Conservation (phyloP, 495 filamentous ascomycete species). For the Daldinia grandis region DNA sequence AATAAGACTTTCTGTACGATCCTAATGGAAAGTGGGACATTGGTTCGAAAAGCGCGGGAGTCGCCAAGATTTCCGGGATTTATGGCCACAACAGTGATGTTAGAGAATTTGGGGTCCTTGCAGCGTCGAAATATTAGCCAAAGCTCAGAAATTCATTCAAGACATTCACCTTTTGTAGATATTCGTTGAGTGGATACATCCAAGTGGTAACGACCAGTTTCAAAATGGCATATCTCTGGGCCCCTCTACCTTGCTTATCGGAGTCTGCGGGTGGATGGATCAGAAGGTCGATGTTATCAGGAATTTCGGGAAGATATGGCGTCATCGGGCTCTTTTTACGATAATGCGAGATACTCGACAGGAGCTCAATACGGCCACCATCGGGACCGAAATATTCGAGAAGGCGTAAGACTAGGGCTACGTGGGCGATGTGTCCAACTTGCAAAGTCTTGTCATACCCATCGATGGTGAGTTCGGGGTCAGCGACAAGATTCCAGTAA, state of each 20-base stretch:
- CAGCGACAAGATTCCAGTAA: slow-evolving; percentile 52
- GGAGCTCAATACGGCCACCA: slow-evolving; percentile 52
- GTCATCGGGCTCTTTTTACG: slow-evolving; percentile 47
- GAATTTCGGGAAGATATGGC: slow-evolving; percentile 20
- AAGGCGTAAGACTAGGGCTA: slow-evolving; percentile 52
- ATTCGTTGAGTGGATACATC: slow-evolving; percentile 53
- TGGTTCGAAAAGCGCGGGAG: slow-evolving; percentile 52
- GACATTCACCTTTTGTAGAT: slow-evolving; percentile 46
- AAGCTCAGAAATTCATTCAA: not conserved
- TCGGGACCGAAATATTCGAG: slow-evolving; percentile 48
- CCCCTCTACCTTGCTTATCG: slow-evolving; percentile 22
- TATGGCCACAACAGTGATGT: slow-evolving; percentile 55
- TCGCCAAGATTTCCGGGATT: slow-evolving; percentile 57
- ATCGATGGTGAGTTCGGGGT: slow-evolving; percentile 50
- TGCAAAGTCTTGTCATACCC: slow-evolving; percentile 55
- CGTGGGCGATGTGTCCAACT: slow-evolving; percentile 54
- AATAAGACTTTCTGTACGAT: slow-evolving; percentile 36
- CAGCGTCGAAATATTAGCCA: not conserved
- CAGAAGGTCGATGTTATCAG: slow-evolving; percentile 18
- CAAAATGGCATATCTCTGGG: slow-evolving; percentile 50
- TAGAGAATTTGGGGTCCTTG: slow-evolving; percentile 45
- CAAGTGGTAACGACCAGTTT: slow-evolving; percentile 54
- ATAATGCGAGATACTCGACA: slow-evolving; percentile 50
- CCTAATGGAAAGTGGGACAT: slow-evolving; percentile 45
- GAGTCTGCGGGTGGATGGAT: slow-evolving; percentile 1